Base-by-base conservation (phyloP, 495 filamentous ascomycete species). In the Xylaria scruposa region DNA sequence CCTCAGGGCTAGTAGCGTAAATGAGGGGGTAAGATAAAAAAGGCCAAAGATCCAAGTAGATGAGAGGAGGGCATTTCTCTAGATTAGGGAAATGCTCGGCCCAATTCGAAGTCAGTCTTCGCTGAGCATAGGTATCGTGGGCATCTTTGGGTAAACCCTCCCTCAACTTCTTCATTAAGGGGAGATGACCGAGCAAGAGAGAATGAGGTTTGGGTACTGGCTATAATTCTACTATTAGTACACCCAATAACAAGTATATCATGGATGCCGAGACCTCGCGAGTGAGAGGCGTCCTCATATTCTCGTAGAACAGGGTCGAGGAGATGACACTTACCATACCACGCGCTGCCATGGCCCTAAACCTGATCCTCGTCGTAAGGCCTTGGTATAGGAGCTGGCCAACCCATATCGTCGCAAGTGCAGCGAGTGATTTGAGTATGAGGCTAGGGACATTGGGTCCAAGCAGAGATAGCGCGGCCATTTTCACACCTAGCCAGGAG, bases 11-110 rank as follows among this genome's bases (percentile, higher is more conserved):
- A 2, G 31, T 67, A 3, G 49, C 46, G 19, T 13, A 9, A 5
- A 67, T 54, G 47, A 67, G 26, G 0, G 64, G 64, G 4, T 67
- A 17, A 4, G 12, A 8, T 15, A 67, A 26, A 40, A 67, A 51
- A 5, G 84, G 83, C 81, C 82, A 86, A n/a, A 76, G 42, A 68
- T 85, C 83, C 31, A 86, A 7, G 72, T 86, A 85, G 71, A 73
- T 42, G 13, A 74, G 26, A 19, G 67, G 69, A 21, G 72, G 72
- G 24, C 72, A 72, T 33, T 44, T 8, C 1, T n/a, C 38, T 24
- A 49, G 15, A 19, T 66, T 49, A 5, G 75, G 75, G 21, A 74
- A 74, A 9, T 72, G 51, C 10, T 61, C 65, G 7, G 29, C 21
- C 72, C 67, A 72, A 31, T 64, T 24, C 6, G 33, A 9, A 7